These are phyloP conservation scores for Dittrichia graveolens DNA, from an alignment of 129 eudicot genomes.

Conservation along the genomic window DNA sequence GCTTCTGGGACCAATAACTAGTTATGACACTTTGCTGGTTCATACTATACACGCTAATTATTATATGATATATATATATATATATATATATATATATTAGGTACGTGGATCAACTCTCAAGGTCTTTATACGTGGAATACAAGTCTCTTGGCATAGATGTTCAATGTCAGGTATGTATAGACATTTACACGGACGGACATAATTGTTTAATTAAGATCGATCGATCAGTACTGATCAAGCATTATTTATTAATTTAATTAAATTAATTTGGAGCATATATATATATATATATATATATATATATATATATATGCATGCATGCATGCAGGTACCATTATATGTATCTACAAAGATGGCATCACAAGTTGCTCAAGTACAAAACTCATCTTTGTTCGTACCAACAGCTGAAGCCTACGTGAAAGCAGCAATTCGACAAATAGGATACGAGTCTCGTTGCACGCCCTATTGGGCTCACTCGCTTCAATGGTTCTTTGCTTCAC, in stretches of 20 bases:
- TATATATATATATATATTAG: too few relatives aligned
- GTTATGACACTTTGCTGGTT: too few relatives aligned
- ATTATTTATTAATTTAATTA: too few relatives aligned
- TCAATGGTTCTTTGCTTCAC: conserved; percentile 62
- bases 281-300: too few relatives aligned
- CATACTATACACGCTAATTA: too few relatives aligned
- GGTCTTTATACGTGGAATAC: conserved; percentile 66
- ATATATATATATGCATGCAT: too few relatives aligned
- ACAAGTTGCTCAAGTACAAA: conserved; percentile 50
- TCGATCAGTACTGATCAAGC: too few relatives aligned
- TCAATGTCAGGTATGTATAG: conserved; percentile 72
- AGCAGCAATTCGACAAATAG: conserved; percentile 57
- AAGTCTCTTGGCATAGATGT: conserved; percentile 57
- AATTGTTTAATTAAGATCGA: too few relatives aligned
- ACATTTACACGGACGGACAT: too few relatives aligned
- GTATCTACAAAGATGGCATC: conserved; percentile 75
- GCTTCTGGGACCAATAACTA: too few relatives aligned
- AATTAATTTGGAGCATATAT: too few relatives aligned
- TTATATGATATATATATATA: too few relatives aligned
- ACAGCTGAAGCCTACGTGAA: conserved; percentile 54
- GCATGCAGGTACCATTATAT: conserved; percentile 78
- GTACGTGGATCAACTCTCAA: conserved; percentile 65
- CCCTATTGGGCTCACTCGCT: conserved; percentile 78
- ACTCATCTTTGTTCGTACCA: conserved; percentile 61
- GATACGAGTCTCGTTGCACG: conserved; percentile 50